Evolutionary conservation across 306 rosid species (phyloP).

Genomic region (Castanea crenata): DNA sequence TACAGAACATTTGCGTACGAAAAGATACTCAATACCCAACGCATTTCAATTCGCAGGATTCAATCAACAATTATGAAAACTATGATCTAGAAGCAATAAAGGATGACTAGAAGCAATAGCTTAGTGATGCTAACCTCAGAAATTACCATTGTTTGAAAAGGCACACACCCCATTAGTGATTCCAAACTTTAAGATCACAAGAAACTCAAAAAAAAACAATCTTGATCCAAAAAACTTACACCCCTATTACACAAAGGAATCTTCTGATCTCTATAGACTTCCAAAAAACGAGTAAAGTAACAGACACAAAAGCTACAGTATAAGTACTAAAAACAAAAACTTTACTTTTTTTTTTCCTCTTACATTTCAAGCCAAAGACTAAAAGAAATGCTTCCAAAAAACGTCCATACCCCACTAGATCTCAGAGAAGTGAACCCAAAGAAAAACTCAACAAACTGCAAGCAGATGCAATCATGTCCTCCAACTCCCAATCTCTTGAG

Average conservation of each 20-base stretch:
- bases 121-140: conserved; percentile 36
- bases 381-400: not conserved
- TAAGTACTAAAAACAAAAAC: conserved; percentile 16
- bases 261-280: conserved; percentile 31
- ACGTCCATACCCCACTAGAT: conserved; percentile 66
- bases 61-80: not conserved
- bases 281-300: conserved; percentile 49
- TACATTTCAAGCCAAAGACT: conserved; percentile 46
- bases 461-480: conserved; percentile 50
- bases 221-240: conserved; percentile 37
- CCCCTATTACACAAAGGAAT: conserved; percentile 18
- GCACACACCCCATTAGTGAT: conserved; percentile 30
- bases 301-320: conserved; percentile 21
- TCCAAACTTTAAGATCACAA: conserved; percentile 36
- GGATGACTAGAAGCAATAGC: conserved; percentile 16
- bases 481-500: conserved; percentile 52
- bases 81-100: not conserved
- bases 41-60: not conserved
- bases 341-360: conserved; percentile 31
- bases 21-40: not conserved
- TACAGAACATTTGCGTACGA: not conserved
- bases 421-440: conserved; percentile 59
- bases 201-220: conserved; percentile 15
- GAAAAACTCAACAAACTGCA: conserved; percentile 46
- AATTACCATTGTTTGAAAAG: conserved; percentile 37